These are phyloP conservation scores for Cordyceps tenuipes DNA, from an alignment of 2,329 filamentous ascomycete species.

Conservation along the genomic window DNA sequence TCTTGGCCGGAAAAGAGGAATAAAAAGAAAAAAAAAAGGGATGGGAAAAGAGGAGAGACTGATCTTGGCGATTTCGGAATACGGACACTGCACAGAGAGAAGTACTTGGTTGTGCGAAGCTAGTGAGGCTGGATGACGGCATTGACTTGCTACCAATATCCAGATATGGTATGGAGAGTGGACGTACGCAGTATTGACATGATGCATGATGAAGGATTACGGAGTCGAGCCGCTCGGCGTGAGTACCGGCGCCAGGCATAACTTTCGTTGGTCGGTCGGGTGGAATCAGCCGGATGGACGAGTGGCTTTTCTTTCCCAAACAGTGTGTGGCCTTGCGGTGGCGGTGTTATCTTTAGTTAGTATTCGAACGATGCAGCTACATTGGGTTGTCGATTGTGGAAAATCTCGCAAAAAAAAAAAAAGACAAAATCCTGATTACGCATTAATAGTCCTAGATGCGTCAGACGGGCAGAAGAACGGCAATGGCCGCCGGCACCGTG, in stretches of 20 bases:
- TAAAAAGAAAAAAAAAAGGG: too few relatives aligned
- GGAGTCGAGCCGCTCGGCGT: not conserved
- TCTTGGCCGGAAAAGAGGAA: too few relatives aligned
- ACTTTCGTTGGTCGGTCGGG: not conserved
- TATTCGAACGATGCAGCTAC: not conserved
- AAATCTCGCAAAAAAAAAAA: too few relatives aligned
- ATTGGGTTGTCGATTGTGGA: too few relatives aligned
- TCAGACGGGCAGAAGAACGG: too few relatives aligned
- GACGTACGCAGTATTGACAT: not conserved
- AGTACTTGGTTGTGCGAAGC: not conserved
- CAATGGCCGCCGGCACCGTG: too few relatives aligned
- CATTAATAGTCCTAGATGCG: too few relatives aligned
- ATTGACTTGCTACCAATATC: not conserved
- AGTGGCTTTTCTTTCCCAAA: not conserved
- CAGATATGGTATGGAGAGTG: not conserved
- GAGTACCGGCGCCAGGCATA: not conserved
- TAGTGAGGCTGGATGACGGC: slow-evolving; percentile 5
- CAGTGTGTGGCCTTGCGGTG: not conserved
- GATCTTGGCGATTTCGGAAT: not conserved
- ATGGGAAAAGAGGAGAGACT: not conserved
- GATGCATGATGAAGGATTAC: not conserved
- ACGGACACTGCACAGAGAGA: not conserved
- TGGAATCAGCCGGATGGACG: not conserved
- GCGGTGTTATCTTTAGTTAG: not conserved
- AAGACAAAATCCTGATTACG: too few relatives aligned